Evolutionary conservation across 2,329 filamentous ascomycete species (phyloP).

Genomic region (Hyphodiscus sp.): DNA sequence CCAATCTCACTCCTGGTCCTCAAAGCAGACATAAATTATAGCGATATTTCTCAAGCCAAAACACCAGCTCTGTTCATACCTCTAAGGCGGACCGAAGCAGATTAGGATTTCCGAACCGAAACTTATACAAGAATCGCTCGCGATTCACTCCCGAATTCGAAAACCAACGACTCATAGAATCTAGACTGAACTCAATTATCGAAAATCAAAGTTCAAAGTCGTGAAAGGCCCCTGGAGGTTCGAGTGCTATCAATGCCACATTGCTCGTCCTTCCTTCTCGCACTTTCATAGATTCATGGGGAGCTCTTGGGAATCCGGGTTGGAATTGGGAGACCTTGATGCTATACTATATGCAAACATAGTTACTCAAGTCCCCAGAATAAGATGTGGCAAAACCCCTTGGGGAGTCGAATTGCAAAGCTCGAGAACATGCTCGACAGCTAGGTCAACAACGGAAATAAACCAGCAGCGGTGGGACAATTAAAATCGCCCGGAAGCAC

Average conservation of each 20-base stretch:
- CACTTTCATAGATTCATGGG: slow-evolving; percentile 33
- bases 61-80: no score
- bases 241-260: slow-evolving; percentile 30
- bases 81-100: slow-evolving; percentile 37
- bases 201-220: slow-evolving; percentile 14
- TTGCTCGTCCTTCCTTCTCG: slow-evolving; percentile 16
- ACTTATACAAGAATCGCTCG: slow-evolving; percentile 34
- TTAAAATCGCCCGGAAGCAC: no score
- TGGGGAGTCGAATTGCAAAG: neutral
- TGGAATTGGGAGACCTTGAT: slow-evolving; percentile 34
- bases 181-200: no score
- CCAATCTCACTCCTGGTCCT: slow-evolving; percentile 40
- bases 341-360: slow-evolving; percentile 35
- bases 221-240: slow-evolving; percentile 30
- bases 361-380: neutral
- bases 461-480: no score
- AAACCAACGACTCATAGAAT: neutral
- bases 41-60: no score
- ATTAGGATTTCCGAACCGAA: slow-evolving; percentile 46
- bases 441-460: no score
- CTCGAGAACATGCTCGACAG: no score
- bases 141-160: slow-evolving; percentile 12
- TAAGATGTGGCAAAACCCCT: neutral
- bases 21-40: no score
- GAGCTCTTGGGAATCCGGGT: slow-evolving; percentile 27